These are phyloP conservation scores for Cornus kousa DNA, from an alignment of 148 eudicot genomes.

Conservation along the genomic window DNA sequence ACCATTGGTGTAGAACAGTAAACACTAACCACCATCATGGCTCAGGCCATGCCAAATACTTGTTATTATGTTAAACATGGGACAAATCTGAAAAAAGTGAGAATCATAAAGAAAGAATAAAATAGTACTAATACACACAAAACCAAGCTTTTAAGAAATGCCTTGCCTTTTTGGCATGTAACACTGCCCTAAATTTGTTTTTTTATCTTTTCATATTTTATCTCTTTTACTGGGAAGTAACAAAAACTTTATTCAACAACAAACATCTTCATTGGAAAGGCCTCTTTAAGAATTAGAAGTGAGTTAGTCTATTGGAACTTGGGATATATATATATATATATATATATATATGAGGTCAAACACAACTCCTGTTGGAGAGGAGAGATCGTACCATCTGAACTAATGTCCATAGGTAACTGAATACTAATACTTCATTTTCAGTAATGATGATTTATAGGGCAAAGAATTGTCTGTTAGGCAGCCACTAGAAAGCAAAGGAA, in stretches of 20 bases:
- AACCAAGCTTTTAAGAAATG: conserved; percentile 1
- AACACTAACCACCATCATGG: background rate
- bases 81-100: conserved; percentile 11
- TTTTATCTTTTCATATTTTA: background rate
- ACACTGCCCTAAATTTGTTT: conserved; percentile 2
- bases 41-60: background rate
- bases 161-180: background rate
- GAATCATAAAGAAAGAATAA: conserved; percentile 7
- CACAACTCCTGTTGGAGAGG: no score
- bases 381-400: no score
- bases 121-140: conserved; percentile 6
- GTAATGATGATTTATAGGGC: no score
- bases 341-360: no score
- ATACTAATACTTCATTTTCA: no score
- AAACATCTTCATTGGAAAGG: conserved; percentile 15
- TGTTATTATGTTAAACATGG: background rate
- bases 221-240: background rate
- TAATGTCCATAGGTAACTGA: no score
- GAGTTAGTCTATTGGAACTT: background rate
- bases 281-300: background rate
- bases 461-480: no score
- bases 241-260: background rate
- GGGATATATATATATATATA: background rate
- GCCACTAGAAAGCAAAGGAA: no score
- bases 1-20: background rate